A percentile compares a stretch with the other conserved stretches of the same genome.
phyloP scores from a whole-genome alignment of 306 rosid genomes.

The Prosopis cineraria region DNA sequence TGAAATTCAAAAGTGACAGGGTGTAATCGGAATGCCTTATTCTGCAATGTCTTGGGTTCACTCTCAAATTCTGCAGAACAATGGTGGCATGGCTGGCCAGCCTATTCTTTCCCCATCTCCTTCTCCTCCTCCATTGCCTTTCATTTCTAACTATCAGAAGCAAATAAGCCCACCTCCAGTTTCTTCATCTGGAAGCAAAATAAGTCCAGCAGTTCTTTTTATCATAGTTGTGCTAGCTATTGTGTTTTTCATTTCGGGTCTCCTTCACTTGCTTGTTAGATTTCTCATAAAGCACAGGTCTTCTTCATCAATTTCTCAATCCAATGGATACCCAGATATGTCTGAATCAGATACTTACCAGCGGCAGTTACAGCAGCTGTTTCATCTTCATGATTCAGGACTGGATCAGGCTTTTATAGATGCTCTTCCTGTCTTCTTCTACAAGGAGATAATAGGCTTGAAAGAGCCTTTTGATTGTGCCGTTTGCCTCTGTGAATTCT shows the following conservation, averaged over 20 bases:
- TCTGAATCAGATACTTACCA: constrained; percentile 68
- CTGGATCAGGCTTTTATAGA: constrained; percentile 88
- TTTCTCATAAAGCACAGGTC: constrained; percentile 62
- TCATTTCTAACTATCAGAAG: constrained; percentile 46
- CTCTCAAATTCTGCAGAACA: constrained; percentile 46
- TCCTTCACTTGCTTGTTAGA: constrained; percentile 79
- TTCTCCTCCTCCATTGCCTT: constrained; percentile 38
- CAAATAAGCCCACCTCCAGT: constrained; percentile 44
- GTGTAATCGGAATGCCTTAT: constrained; percentile 43
- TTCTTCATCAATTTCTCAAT: constrained; percentile 55
- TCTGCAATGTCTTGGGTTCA: constrained; percentile 63
- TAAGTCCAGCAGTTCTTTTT: constrained; percentile 68
- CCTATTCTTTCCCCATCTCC: constrained; percentile 44
- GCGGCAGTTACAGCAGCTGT: constrained; percentile 90
- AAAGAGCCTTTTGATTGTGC: constrained; percentile 93
- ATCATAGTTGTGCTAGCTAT: constrained; percentile 75
- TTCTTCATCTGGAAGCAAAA: constrained; percentile 62
- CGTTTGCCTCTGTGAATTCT: constrained; percentile 87
- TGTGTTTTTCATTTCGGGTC: constrained; percentile 70
- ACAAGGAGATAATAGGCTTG: constrained; percentile 69
- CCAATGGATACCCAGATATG: constrained; percentile 67
- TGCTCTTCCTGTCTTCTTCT: constrained; percentile 85
- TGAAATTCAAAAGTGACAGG: background rate
- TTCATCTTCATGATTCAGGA: constrained; percentile 94
- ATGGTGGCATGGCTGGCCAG: constrained; percentile 43